Conservation (phyloP, 1,284 basidiomycete species). For the Pterulicium gracile region DNA sequence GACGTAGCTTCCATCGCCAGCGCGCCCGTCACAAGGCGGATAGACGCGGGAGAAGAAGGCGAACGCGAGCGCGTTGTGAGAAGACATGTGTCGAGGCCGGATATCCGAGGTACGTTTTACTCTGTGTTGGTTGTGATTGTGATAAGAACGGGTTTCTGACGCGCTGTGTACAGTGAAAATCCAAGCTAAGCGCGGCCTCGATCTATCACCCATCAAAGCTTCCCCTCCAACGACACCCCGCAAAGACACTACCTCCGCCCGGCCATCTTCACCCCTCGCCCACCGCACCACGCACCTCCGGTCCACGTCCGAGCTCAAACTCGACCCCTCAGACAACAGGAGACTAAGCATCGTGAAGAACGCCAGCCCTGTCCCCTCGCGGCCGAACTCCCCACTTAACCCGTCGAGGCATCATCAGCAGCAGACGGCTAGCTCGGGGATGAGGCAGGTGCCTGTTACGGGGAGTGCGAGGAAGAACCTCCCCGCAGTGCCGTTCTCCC, state of each 20-base stretch:
- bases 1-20: neutral
- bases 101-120: neutral
- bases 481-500: neutral
- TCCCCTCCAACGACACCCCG: neutral
- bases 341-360: neutral
- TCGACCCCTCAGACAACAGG: neutral
- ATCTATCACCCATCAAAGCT: neutral
- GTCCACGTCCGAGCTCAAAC: neutral
- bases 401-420: neutral
- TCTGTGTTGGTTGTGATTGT: too few relatives aligned
- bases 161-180: neutral
- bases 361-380: neutral
- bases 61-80: neutral
- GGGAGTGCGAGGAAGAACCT: neutral
- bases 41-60: neutral
- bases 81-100: neutral
- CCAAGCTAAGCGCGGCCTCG: neutral
- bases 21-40: neutral
- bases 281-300: neutral
- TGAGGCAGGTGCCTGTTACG: neutral
- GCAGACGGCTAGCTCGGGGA: neutral
- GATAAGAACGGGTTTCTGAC: too few relatives aligned
- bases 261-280: neutral
- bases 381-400: neutral
- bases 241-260: neutral